phyloP scores from a whole-genome alignment of 495 filamentous ascomycete species.

The Aspergillus sclerotioniger region DNA sequence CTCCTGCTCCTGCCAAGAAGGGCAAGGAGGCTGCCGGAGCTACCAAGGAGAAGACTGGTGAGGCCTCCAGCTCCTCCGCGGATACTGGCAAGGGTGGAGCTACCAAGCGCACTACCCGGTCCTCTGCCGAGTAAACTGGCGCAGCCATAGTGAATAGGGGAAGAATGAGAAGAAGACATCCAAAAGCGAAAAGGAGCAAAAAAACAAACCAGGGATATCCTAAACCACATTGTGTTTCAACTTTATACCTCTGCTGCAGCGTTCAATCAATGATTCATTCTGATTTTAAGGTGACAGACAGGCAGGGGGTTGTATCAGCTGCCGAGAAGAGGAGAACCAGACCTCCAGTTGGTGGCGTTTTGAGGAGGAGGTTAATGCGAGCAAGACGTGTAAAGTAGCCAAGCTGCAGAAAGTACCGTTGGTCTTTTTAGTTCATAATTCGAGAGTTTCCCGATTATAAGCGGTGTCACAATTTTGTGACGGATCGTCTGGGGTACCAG shows the following conservation, averaged over 20 bases:
- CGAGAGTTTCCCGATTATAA: background rate
- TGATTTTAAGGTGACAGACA: constrained; percentile 2
- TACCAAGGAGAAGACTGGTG: constrained; percentile 76
- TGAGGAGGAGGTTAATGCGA: background rate
- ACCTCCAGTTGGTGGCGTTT: background rate
- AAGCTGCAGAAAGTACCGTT: background rate
- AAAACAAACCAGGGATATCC: background rate
- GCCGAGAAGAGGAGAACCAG: background rate
- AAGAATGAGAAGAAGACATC: constrained; percentile 1
- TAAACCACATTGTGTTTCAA: constrained; percentile 5
- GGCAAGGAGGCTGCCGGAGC: constrained; percentile 69
- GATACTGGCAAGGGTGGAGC: constrained; percentile 65
- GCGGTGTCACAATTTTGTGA: background rate
- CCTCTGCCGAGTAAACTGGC: constrained; percentile 47
- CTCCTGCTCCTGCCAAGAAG: constrained; percentile 59
- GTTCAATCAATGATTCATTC: constrained; percentile 12
- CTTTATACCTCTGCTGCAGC: constrained; percentile 16
- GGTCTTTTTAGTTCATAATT: background rate
- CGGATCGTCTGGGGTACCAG: background rate
- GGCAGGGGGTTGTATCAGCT: background rate
- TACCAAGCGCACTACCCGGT: constrained; percentile 63
- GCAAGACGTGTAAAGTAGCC: constrained; percentile 5
- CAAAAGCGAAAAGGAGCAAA: constrained; percentile 1
- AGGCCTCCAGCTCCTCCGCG: constrained; percentile 63
- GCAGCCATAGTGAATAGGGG: background rate